Conservation (phyloP, 192 early-diverging fungal genomes). For the Geranomyces variabilis region DNA sequence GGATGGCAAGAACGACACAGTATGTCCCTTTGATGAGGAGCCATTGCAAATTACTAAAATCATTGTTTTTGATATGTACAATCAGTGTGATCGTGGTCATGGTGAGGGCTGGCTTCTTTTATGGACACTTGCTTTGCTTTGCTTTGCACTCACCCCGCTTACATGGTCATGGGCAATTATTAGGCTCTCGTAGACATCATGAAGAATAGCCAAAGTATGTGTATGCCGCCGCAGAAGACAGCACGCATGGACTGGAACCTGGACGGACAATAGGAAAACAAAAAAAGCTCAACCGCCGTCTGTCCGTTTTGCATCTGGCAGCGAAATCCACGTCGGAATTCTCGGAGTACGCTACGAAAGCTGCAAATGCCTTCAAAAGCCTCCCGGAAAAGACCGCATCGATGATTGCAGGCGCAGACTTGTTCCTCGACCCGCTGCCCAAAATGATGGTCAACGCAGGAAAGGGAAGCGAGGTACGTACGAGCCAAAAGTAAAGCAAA, state of each 20-base stretch:
- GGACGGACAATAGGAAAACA: no score
- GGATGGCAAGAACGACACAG: background rate
- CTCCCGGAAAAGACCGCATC: constrained; percentile 74
- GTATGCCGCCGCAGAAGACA: no score
- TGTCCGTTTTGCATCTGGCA: background rate
- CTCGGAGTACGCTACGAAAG: constrained; percentile 71
- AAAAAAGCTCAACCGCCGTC: background rate
- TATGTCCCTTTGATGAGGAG: no score
- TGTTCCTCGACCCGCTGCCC: constrained; percentile 69
- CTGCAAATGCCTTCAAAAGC: constrained; percentile 66
- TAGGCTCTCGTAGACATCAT: constrained; percentile 33
- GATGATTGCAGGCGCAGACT: constrained; percentile 83
- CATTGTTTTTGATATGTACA: background rate
- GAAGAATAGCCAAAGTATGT: constrained; percentile 23
- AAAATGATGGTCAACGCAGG: constrained; percentile 59
- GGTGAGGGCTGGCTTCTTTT: constrained; percentile 9
- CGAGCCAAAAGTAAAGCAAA: background rate
- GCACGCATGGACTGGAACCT: background rate
- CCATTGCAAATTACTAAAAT: no score
- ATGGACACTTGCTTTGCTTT: no score
- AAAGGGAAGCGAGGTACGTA: background rate
- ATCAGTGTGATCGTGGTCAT: constrained; percentile 12
- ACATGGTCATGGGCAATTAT: background rate
- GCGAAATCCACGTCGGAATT: constrained; percentile 86
- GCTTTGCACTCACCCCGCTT: background rate